phyloP scores from a whole-genome alignment of 2,329 filamentous ascomycete genomes.

The Colletotrichum nymphaeae region DNA sequence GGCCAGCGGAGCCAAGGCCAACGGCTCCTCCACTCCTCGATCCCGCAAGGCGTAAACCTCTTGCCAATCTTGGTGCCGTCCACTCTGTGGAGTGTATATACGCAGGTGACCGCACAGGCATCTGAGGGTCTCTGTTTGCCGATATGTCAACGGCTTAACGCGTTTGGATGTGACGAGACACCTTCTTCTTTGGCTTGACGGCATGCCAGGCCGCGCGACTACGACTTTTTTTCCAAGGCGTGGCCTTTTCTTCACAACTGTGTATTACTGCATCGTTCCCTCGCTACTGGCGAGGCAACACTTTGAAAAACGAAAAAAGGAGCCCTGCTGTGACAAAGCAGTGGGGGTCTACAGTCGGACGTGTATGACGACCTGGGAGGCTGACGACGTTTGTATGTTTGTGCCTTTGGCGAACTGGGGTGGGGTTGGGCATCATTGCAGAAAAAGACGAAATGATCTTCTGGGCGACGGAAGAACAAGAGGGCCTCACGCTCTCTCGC shows the following conservation, averaged over 20 bases:
- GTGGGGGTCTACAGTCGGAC: slow-evolving; percentile 31
- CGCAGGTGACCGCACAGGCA: slow-evolving; percentile 12
- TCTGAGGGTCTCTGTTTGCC: slow-evolving; percentile 11
- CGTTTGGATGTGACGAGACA: slow-evolving; percentile 22
- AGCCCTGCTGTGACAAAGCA: slow-evolving; percentile 22
- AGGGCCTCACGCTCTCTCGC: slow-evolving; percentile 9
- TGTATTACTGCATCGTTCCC: slow-evolving; percentile 34
- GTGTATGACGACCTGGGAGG: slow-evolving; percentile 37
- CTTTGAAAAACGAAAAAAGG: slow-evolving; percentile 28
- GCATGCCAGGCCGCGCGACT: background rate
- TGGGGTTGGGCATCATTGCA: slow-evolving; percentile 32
- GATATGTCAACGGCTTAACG: slow-evolving; percentile 22
- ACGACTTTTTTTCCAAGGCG: slow-evolving; percentile 12
- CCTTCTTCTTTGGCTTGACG: slow-evolving; percentile 21
- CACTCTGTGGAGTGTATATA: slow-evolving; percentile 34
- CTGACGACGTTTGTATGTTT: slow-evolving; percentile 37
- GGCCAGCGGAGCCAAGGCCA: slow-evolving; percentile 66
- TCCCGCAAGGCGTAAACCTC: slow-evolving; percentile 75
- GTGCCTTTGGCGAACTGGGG: slow-evolving; percentile 35
- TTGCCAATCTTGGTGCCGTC: slow-evolving; percentile 12
- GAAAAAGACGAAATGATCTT: slow-evolving; percentile 29
- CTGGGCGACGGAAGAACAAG: background rate
- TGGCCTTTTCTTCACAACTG: slow-evolving; percentile 28
- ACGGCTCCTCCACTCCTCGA: slow-evolving; percentile 68
- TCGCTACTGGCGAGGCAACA: slow-evolving; percentile 14